These are phyloP conservation scores for Chalaropsis ovoidea DNA, from an alignment of 2,329 filamentous ascomycete genomes.

Conservation along the genomic window DNA sequence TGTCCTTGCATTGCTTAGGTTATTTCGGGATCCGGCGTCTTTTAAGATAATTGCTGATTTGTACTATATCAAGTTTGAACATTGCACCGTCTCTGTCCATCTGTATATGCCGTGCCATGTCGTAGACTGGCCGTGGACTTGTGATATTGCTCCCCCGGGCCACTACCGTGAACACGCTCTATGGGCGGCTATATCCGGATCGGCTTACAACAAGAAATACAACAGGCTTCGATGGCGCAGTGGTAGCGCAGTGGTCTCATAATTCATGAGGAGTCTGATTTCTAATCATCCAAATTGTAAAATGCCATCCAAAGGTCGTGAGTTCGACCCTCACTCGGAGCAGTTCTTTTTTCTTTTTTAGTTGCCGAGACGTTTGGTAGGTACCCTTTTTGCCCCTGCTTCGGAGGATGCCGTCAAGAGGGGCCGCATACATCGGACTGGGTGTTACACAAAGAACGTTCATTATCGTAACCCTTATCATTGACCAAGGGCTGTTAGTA, in stretches of 20 bases:
- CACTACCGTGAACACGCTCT: too few relatives aligned
- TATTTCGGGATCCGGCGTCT: slow-evolving; percentile 16
- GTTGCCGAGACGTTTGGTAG: too few relatives aligned
- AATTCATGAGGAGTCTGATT: slow-evolving; percentile 26
- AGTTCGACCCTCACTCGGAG: slow-evolving; percentile 27
- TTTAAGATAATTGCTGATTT: slow-evolving; percentile 5
- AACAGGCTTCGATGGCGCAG: slow-evolving; percentile 26
- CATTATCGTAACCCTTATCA: too few relatives aligned
- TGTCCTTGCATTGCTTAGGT: slow-evolving; percentile 14
- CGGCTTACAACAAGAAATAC: neutral
- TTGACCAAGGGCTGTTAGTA: neutral
- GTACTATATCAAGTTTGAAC: neutral
- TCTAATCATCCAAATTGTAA: slow-evolving; percentile 21
- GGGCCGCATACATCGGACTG: too few relatives aligned
- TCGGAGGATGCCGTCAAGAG: neutral
- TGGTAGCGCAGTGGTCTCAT: slow-evolving; percentile 26
- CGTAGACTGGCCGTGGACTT: too few relatives aligned
- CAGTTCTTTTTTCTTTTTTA: slow-evolving; percentile 20
- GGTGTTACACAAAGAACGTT: too few relatives aligned
- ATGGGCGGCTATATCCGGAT: neutral
- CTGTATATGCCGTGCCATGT: too few relatives aligned
- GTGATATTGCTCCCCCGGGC: too few relatives aligned
- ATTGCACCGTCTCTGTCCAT: neutral
- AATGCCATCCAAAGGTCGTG: slow-evolving; percentile 27
- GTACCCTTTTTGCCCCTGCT: neutral